A percentile compares a stretch with the other conserved stretches of the same genome.
Conservation (phyloP, 164 flowering plant species). For the Vitis labrusca region DNA sequence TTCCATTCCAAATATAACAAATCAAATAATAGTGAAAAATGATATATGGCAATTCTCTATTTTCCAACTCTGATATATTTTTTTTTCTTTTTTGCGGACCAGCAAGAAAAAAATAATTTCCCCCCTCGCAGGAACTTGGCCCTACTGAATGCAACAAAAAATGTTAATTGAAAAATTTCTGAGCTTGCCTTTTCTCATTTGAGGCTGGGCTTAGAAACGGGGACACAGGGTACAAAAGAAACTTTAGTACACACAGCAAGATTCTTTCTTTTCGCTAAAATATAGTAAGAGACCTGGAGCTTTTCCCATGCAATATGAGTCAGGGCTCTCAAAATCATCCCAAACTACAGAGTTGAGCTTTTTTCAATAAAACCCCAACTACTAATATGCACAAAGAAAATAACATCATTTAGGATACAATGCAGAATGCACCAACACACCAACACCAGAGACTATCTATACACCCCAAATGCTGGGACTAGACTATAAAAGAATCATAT, state of each 20-base stretch:
- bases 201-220: not conserved
- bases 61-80: too few species aligned
- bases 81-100: too few species aligned
- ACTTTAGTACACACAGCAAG: not conserved
- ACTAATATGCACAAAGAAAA: conserved; percentile 30
- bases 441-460: conserved; percentile 28
- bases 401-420: conserved; percentile 2
- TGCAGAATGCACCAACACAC: conserved; percentile 13
- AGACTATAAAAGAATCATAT: conserved; percentile 52
- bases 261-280: not conserved
- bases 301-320: conserved; percentile 23
- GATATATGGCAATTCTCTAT: too few species aligned
- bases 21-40: too few species aligned
- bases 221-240: too few species aligned
- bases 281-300: conserved; percentile 6
- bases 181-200: not conserved
- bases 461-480: conserved; percentile 40
- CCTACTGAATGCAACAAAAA: not conserved
- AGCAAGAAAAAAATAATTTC: too few species aligned
- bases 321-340: conserved; percentile 7
- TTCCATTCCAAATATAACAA: too few species aligned
- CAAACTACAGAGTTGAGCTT: conserved; percentile 2
- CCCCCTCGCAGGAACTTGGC: not conserved
- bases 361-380: not conserved
- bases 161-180: not conserved